Base-by-base conservation (phyloP, 1,139 yeast genomes). In the Suhomyces choctaworum region DNA sequence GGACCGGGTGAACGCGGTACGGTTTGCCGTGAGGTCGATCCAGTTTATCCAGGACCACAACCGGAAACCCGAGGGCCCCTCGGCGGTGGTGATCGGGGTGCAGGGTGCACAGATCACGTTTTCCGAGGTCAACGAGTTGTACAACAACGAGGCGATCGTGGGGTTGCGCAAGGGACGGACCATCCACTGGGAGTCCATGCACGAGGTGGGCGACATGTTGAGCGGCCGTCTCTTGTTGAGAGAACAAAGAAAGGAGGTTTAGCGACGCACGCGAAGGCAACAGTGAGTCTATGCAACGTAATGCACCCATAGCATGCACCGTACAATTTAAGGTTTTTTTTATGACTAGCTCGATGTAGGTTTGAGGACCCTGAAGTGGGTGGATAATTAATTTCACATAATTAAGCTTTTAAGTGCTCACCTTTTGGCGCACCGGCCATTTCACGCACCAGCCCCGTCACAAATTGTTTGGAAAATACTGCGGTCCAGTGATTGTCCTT, bases 1-100 rank as follows among this genome's bases (percentile, higher is more conserved):
- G 62, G 98, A 92, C 62, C 80, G 97, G 64, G 85, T 90, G 14
- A 77, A 92, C 45, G 96, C 96, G 11, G 84, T 95, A 10, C 77
- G 97, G 58, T 82, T 83, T 60, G 96, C 96, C 4, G 82, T 90
- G 46, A 82, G 80, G 60, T 88, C 96, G 37, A 82, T 89, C 34
- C 85, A 86, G 56, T 92, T 87, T 63, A 76, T 92, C 47, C 97
- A 92, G 58, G 71, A 75, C 4, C 49, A 36, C 36, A 39, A 36
- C 25, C 38, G 34, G 10, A 16, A 11, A 12, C 26, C 29, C 15
- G 7, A n/a, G 7, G 27, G 13, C 1, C 29, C 42, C 8, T 21
- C 75, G 31, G 82, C 87, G 12, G 82, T 79, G 31, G 83, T 84
- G 13, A 73, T 82, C 47, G 87, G 90, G 32, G 73, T 84, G 37